phyloP scores from a whole-genome alignment of 306 rosid genomes.

The Comarum palustre region DNA sequence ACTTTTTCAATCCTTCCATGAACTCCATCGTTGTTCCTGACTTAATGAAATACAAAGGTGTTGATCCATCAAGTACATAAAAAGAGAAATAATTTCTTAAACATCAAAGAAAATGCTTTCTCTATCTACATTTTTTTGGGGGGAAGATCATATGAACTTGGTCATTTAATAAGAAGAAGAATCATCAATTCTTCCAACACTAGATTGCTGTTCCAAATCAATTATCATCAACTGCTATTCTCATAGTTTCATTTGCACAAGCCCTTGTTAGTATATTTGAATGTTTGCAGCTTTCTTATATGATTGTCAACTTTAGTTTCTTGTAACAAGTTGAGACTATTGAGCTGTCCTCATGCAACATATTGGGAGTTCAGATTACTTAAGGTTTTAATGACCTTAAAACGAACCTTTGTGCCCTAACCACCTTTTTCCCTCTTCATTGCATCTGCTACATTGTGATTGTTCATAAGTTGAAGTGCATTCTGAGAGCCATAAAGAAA shows the following conservation, averaged over 20 bases:
- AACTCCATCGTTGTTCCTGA: neutral
- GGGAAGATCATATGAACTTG: neutral
- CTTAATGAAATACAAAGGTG: neutral
- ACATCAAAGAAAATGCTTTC: too few species aligned
- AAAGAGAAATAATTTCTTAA: neutral
- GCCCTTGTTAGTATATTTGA: neutral
- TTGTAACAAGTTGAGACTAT: neutral
- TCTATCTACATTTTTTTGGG: neutral
- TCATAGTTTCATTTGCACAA: neutral
- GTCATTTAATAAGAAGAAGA: neutral
- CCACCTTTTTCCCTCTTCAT: neutral
- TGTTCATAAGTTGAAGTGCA: conserved; percentile 22
- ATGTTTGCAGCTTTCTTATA: neutral
- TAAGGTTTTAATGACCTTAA: neutral
- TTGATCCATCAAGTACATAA: neutral
- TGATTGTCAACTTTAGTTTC: neutral
- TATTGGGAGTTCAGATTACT: neutral
- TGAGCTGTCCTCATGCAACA: neutral
- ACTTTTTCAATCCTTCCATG: neutral
- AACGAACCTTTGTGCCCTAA: neutral
- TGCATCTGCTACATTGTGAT: neutral
- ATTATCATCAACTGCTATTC: neutral
- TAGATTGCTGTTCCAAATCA: neutral
- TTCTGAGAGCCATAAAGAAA: conserved; percentile 40
- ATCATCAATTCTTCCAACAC: neutral